Base-by-base conservation (phyloP, 495 filamentous ascomycete species). In the Penicillium lagena region DNA sequence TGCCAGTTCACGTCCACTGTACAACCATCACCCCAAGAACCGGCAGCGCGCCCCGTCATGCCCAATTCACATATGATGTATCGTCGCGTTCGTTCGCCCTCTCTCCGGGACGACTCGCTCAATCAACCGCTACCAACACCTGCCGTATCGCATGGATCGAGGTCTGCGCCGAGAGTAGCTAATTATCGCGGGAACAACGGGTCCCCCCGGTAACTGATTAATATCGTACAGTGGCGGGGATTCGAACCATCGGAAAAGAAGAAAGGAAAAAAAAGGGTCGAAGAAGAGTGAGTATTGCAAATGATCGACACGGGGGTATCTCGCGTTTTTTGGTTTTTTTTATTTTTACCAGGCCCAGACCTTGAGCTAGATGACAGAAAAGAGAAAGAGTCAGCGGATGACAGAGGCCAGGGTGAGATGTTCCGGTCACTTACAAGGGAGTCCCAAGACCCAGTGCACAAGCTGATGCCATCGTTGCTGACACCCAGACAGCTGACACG, bases 401-500 rank as follows among this genome's bases (percentile, higher is more conserved):
- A 27, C 31, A 28, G 12, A 27, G 14, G 7, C 28, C 32, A 38
- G 15, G 12, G 40, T 37, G 37, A 22, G n/a, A 39, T 10, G 29
- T 15, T 29, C 27, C 29, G 9, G 39, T 15, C 30, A 78, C 90
- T 73, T 83, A 98, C 93, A 68, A 95, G 77, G 55, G 94, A 96
- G 72, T 98, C 93, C 93, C 93, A 98, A 55, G 93, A 98, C 71
- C 93, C 93, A 56, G 93, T 98, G 77, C 93, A 97, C 74, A 98
- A 77, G 72, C 93, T 97, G 75, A 97, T 96, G 43, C 89, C 93
- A 60, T 98, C 93, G 66, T 96, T 97, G 72, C 90, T 96, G 58
- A 98, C 93, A 47, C 93, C 93, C 51, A 98, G 70, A 60, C 93
- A 98, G 80, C 91, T 96, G 54, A 98, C 93, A 49, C 93, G 87